phyloP scores from a whole-genome alignment of 164 flowering plant genomes.

The Magnolia sinica region DNA sequence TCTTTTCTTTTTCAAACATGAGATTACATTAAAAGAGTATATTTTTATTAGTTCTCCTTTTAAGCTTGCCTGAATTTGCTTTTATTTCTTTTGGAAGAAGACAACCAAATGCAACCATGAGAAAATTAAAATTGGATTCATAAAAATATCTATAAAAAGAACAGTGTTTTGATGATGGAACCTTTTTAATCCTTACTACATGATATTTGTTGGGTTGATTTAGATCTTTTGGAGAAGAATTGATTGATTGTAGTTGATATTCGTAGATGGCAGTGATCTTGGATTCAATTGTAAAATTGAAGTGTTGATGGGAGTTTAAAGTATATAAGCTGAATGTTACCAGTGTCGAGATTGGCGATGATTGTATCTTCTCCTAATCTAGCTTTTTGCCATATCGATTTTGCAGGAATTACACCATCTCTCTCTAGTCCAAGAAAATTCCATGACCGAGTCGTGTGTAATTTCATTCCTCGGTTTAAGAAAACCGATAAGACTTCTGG shows the following conservation, averaged over 20 bases:
- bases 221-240: not conserved
- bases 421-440: slow-evolving; percentile 49
- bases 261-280: too few species aligned
- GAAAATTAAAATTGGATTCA: too few species aligned
- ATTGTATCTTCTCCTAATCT: slow-evolving; percentile 66
- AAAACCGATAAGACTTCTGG: slow-evolving; percentile 66
- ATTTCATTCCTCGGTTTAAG: slow-evolving; percentile 31
- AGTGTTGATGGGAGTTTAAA: not conserved
- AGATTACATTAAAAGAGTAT: not conserved
- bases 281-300: not conserved
- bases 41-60: too few species aligned
- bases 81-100: too few species aligned
- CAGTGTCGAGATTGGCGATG: slow-evolving; percentile 67
- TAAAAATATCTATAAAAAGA: too few species aligned
- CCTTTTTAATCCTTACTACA: too few species aligned
- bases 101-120: too few species aligned
- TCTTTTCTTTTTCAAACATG: not conserved
- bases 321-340: slow-evolving; percentile 22
- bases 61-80: too few species aligned
- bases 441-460: slow-evolving; percentile 74
- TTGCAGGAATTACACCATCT: slow-evolving; percentile 21
- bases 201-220: not conserved
- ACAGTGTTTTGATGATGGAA: not conserved
- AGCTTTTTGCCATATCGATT: slow-evolving; percentile 58
- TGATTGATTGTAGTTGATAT: too few species aligned